Evolutionary conservation across 805 yeast species (phyloP).

Genomic region (Suhomyces kilbournensis): DNA sequence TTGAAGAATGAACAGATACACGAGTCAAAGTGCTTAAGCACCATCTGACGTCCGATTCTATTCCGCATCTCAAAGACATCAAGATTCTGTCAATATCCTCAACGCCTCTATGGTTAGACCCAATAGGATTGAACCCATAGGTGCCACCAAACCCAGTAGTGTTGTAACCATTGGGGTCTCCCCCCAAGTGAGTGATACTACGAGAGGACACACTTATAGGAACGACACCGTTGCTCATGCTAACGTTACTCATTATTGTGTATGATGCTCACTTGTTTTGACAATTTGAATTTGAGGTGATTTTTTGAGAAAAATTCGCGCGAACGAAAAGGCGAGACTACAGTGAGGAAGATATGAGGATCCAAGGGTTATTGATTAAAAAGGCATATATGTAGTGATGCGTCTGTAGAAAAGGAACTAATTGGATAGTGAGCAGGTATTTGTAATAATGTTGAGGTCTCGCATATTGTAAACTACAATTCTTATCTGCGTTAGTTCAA

Average conservation of each 20-base stretch:
- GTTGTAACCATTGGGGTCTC: not conserved
- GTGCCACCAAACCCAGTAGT: slow-evolving; percentile 10
- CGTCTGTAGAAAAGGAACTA: too few species aligned
- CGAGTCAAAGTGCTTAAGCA: slow-evolving; percentile 55
- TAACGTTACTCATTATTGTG: not conserved
- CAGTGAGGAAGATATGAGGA: too few species aligned
- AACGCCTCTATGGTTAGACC: slow-evolving; percentile 50
- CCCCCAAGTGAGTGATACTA: not conserved
- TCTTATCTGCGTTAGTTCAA: not conserved
- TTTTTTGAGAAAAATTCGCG: not conserved
- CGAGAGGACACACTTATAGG: slow-evolving; percentile 6
- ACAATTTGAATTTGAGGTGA: not conserved
- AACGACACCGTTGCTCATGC: slow-evolving; percentile 3
- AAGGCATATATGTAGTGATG: too few species aligned
- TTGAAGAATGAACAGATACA: slow-evolving; percentile 28
- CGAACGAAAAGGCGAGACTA: not conserved
- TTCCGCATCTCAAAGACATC: slow-evolving; percentile 64
- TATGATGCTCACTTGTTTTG: not conserved
- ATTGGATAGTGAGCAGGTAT: too few species aligned
- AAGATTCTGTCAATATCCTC: slow-evolving; percentile 62
- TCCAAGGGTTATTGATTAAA: too few species aligned
- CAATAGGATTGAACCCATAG: slow-evolving; percentile 14
- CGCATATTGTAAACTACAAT: not conserved
- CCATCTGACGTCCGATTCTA: slow-evolving; percentile 69
- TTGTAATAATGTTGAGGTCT: too few species aligned